Evolutionary conservation across 2,329 filamentous ascomycete genomes (phyloP).

Genomic region (Colletotrichum sp.): DNA sequence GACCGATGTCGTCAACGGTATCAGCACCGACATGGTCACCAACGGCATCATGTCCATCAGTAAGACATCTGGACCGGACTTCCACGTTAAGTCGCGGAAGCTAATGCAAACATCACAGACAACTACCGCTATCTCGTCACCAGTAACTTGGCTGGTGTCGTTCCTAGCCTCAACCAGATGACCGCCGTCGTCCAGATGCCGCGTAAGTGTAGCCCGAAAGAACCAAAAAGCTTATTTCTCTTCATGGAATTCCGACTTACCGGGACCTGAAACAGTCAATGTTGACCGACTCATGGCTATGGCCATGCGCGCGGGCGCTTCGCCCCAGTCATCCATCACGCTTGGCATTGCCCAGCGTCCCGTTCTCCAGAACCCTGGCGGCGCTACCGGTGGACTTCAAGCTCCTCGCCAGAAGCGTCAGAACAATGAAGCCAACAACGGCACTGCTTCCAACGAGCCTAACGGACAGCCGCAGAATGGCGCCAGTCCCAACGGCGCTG

Average conservation of each 20-base stretch:
- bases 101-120: slow-evolving; percentile 3
- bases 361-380: slow-evolving; percentile 25
- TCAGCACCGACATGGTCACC: slow-evolving; percentile 25
- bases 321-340: slow-evolving; percentile 20
- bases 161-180: slow-evolving; percentile 23
- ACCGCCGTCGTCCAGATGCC: slow-evolving; percentile 25
- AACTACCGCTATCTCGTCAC: slow-evolving; percentile 27
- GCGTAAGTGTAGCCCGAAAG: slow-evolving; percentile 13
- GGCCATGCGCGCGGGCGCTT: slow-evolving; percentile 24
- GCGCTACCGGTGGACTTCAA: slow-evolving; percentile 15
- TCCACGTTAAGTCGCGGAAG: background rate
- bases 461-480: background rate
- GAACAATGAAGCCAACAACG: slow-evolving; percentile 7
- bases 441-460: background rate
- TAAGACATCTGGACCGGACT: background rate
- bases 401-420: slow-evolving; percentile 15
- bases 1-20: slow-evolving; percentile 25
- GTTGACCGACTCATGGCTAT: slow-evolving; percentile 24
- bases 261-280: slow-evolving; percentile 22
- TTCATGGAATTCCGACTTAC: background rate
- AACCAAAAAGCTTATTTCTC: background rate
- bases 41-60: slow-evolving; percentile 23
- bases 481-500: background rate
- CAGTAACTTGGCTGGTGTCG: slow-evolving; percentile 23
- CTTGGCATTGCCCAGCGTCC: slow-evolving; percentile 25